Evolutionary conservation across 768 basidiomycete species (phyloP), one percentile per base, ranked within the genome.

Genomic region (Ramaria rubella): DNA sequence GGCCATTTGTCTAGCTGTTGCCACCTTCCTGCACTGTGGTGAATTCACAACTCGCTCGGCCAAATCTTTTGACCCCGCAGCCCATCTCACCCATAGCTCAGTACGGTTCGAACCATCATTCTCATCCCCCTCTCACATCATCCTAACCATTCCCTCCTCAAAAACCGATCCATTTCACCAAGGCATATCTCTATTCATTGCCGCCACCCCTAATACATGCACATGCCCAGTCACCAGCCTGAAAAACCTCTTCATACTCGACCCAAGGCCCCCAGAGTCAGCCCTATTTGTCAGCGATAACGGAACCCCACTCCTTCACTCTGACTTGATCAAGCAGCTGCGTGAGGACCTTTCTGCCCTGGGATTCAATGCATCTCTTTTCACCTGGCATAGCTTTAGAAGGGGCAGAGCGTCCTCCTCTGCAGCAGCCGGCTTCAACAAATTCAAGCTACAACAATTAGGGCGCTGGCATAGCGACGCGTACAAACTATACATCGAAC

Each of bases 381-480:
- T 24, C 26, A 26, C 48, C 24, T 11, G 48, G 6, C 48, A 49
- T 19, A 49, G 48, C 48, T 49, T 49, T 26, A 12, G 48, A 12
- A 14, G 48, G 15, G 48, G 48, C 27, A 19, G 43, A n/a, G n/a
- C n/a, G n/a, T n/a, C n/a, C n/a, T n/a, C n/a, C n/a, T n/a, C 73
- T 0, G 64, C 65, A 1, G 55, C 62, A 1, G 70, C 60, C 0
- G 71, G 72, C 0, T 69, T 63, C 50, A 53, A 63, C 29, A 69
- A 72, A 30, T 63, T 69, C 30, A 67, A 74, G 49, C 73, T 73
- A 24, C 71, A 75, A 60, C 67, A 69, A 8, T 63, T 74, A 1
- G 70, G 72, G 8, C 66, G 68, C 15, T 73, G 73, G 73, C 59
- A 64, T 7, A 72, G 70, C 53, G 67, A 73, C 48, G 64, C 68